Conservation (phyloP, 257 asterid species). For the Galeopsis tetrahit region DNA sequence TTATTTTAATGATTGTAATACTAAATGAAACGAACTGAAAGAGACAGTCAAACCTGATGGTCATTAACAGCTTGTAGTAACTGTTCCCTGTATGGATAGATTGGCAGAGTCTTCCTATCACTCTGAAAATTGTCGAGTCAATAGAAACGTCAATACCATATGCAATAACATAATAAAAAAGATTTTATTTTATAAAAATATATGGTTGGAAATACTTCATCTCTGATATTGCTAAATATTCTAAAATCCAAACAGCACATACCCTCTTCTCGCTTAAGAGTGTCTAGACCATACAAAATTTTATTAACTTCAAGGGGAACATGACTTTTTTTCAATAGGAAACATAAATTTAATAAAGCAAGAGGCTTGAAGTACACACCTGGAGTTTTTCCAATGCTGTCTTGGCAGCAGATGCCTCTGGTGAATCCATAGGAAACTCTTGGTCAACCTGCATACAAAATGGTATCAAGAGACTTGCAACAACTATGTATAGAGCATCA, state of each 20-base stretch:
- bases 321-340: background rate
- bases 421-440: conserved; percentile 51
- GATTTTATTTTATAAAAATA: background rate
- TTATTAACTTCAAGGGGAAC: background rate
- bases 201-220: conserved; percentile 4
- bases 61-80: conserved; percentile 76
- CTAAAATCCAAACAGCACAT: background rate
- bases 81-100: conserved; percentile 76
- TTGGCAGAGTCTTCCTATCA: conserved; percentile 87
- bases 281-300: conserved; percentile 4
- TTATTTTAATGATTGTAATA: background rate
- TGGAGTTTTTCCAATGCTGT: conserved; percentile 86
- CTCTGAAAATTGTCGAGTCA: conserved; percentile 46
- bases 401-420: conserved; percentile 64
- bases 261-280: conserved; percentile 2
- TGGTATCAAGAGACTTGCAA: conserved; percentile 22
- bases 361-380: conserved; percentile 42
- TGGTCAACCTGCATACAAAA: conserved; percentile 61
- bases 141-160: conserved; percentile 30
- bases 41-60: conserved; percentile 64
- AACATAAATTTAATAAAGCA: background rate
- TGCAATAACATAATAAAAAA: conserved; percentile 17
- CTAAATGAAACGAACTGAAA: background rate
- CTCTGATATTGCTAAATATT: background rate
- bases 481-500: conserved; percentile 7